Conservation (phyloP, 768 basidiomycete species). For the Lactifluus hygrophoroides region DNA sequence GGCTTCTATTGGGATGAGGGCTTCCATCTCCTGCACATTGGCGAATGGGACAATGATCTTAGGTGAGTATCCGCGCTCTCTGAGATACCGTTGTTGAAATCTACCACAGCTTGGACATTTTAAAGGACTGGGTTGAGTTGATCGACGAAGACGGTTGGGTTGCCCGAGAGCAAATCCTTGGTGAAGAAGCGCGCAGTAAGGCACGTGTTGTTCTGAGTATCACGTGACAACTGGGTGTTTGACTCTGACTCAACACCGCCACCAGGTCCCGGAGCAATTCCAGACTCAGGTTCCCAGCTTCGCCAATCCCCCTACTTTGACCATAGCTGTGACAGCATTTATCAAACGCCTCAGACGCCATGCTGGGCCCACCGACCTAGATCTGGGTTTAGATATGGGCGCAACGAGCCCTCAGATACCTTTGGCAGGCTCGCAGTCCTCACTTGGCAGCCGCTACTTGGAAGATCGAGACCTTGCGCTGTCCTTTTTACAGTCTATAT, state of each 20-base stretch:
- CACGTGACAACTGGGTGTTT: neutral
- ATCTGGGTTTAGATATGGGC: slow-evolving; percentile 60
- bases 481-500: slow-evolving; percentile 70
- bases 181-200: slow-evolving; percentile 93
- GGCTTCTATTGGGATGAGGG: slow-evolving; percentile 99
- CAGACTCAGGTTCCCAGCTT: slow-evolving; percentile 89
- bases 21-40: slow-evolving; percentile 88
- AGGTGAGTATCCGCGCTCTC: slow-evolving; percentile 33
- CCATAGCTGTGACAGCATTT: slow-evolving; percentile 89
- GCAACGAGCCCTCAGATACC: slow-evolving; percentile 46
- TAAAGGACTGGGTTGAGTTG: slow-evolving; percentile 82
- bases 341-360: slow-evolving; percentile 59
- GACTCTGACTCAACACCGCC: neutral
- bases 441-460: slow-evolving; percentile 34
- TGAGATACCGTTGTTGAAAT: neutral
- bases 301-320: slow-evolving; percentile 91
- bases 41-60: slow-evolving; percentile 88
- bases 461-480: slow-evolving; percentile 53
- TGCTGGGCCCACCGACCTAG: slow-evolving; percentile 43
- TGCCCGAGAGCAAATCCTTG: slow-evolving; percentile 91
- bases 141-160: slow-evolving; percentile 97
- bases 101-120: slow-evolving; percentile 64
- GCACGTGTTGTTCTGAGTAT: slow-evolving; percentile 32
- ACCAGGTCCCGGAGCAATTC: slow-evolving; percentile 80
- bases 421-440: slow-evolving; percentile 26